Evolutionary conservation across 768 basidiomycete genomes (phyloP), one percentile per base, ranked within the genome.

Genomic region (Tricholomella constricta): DNA sequence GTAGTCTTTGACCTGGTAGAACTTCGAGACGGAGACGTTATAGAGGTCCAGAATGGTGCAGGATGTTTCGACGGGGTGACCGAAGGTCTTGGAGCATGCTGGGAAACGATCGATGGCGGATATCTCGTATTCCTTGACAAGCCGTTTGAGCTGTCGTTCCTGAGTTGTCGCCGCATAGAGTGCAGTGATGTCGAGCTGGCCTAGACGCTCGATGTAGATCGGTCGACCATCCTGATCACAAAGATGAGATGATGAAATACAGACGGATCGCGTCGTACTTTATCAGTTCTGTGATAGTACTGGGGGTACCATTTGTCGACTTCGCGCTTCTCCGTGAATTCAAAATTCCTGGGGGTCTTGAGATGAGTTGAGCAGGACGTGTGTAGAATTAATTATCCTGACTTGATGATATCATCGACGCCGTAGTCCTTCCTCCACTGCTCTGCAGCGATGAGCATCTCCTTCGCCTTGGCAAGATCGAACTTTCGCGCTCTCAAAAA

Each of bases 31-130:
- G 46, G 80, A 77, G 35, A 89, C 85, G 61, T 77, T 76, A 20
- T 84, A 68, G 59, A 99, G 84, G 70, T 98, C 95, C 73, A 98
- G 82, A 78, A 98, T 94, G 54, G 97, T 98, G 84, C 96, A 98
- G 48, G 85, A 90, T 10, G 96, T 98, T 76, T 98, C 96, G 67
- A 98, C 89, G 51, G 91, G 86, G 72, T 94, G 89, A 1, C 94
- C 94, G 32, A 77, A 72, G 2, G 79, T 80, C 12, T 48, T 68
- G 56, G 90, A 81, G 69, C 88, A 87, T 4, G 91, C 88, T 37
- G 94, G 91, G 38, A 94, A 79, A 35, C 96, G 91, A 41, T 88
- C 79, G 26, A 71, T 75, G 58, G 92, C 72, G 77, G 88, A 94
- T 62, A 85, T 88, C 70, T 98, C 95, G 81, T 98, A 98, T 70